phyloP scores from a whole-genome alignment of 495 filamentous ascomycete species.

The Patellaria atrata region DNA sequence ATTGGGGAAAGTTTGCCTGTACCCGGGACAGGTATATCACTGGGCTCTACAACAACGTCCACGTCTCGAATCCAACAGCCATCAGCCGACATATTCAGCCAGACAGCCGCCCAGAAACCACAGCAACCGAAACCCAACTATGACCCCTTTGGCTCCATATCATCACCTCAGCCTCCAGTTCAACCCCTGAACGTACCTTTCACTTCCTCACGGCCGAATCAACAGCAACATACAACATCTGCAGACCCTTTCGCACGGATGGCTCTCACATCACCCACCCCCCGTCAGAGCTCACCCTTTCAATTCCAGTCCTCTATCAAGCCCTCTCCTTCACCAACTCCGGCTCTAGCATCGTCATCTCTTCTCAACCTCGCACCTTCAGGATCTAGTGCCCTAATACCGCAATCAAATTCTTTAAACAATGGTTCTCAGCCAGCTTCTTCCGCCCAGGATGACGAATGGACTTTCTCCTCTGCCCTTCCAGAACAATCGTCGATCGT shows the following conservation, averaged over 20 bases:
- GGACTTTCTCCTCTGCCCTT: conserved; percentile 81
- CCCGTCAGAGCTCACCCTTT: conserved; percentile 27
- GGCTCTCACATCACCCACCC: conserved; percentile 17
- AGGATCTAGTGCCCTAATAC: no score
- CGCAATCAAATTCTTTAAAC: conserved; percentile 7
- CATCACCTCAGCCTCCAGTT: conserved; percentile 16
- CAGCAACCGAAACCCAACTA: conserved; percentile 17
- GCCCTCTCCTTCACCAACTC: conserved; percentile 5
- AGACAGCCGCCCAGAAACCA: conserved; percentile 12
- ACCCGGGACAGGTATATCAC: conserved; percentile 63
- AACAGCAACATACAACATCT: conserved; percentile 28
- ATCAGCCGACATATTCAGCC: conserved; percentile 11
- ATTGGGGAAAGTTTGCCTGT: conserved; percentile 44
- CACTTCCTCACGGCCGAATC: conserved; percentile 25
- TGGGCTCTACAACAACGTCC: conserved; percentile 40
- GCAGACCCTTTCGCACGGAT: conserved; percentile 28
- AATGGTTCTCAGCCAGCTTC: conserved; percentile 3
- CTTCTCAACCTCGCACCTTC: conserved; percentile 31
- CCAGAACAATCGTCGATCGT: conserved; percentile 52
- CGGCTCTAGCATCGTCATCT: conserved; percentile 9
- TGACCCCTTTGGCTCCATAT: conserved; percentile 21
- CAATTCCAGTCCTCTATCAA: conserved; percentile 29
- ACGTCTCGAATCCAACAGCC: no score
- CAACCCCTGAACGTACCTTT: conserved; percentile 20
- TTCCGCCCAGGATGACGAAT: conserved; percentile 59